These are phyloP conservation scores for Diaporthe citriasiana DNA, from an alignment of 2,329 filamentous ascomycete genomes.

Conservation along the genomic window DNA sequence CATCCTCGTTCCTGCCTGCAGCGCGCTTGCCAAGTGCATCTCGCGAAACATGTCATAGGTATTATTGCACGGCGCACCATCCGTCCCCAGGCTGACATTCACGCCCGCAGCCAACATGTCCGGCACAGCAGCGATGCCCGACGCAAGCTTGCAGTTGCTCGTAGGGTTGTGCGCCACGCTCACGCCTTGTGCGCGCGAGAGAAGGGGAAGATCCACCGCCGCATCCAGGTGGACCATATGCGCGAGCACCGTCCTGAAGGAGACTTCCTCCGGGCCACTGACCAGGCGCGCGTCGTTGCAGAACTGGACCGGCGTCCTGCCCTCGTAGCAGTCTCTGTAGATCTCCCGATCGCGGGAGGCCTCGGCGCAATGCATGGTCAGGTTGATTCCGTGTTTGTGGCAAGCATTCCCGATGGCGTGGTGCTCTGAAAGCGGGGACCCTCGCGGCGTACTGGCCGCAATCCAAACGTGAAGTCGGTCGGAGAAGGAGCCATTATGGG, in stretches of 20 bases:
- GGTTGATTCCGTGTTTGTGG: constrained; percentile 54
- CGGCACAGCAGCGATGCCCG: constrained; percentile 62
- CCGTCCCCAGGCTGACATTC: constrained; percentile 64
- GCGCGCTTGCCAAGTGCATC: constrained; percentile 64
- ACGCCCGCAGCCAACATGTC: constrained; percentile 58
- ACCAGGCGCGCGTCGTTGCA: constrained; percentile 55
- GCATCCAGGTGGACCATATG: constrained; percentile 66
- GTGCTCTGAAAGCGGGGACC: constrained; percentile 55
- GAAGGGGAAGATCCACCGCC: constrained; percentile 45
- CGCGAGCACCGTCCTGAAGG: constrained; percentile 59
- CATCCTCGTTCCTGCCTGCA: constrained; percentile 60
- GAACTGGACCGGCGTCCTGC: constrained; percentile 59
- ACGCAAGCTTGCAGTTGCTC: constrained; percentile 66
- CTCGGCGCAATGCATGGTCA: constrained; percentile 64
- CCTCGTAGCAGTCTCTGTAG: constrained; percentile 54
- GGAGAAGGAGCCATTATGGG: constrained; percentile 48
- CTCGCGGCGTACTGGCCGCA: constrained; percentile 61
- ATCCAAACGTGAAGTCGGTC: constrained; percentile 63
- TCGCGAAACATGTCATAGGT: constrained; percentile 66
- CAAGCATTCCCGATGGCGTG: constrained; percentile 58
- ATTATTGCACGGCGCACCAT: constrained; percentile 67
- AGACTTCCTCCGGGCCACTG: constrained; percentile 45
- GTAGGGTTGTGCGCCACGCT: constrained; percentile 66
- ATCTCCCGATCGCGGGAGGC: constrained; percentile 56
- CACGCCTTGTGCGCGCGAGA: constrained; percentile 49